phyloP scores from a whole-genome alignment of 169 alveolate genomes.

The Babesia divergens region DNA sequence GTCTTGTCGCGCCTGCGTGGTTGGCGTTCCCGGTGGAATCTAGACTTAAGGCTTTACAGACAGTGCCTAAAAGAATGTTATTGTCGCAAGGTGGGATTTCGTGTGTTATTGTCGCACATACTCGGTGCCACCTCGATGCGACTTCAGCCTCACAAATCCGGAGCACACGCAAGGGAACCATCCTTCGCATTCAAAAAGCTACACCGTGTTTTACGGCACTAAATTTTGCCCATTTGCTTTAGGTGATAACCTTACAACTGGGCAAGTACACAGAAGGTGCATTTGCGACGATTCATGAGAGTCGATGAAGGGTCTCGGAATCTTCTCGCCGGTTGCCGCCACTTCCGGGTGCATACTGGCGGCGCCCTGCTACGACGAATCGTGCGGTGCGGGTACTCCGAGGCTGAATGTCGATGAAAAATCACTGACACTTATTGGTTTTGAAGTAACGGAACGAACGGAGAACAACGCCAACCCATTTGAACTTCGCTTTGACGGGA shows the following conservation, averaged over 20 bases:
- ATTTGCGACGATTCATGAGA: background rate
- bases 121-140: background rate
- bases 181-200: background rate
- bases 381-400: conserved; percentile 50
- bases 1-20: too few species aligned
- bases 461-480: conserved; percentile 17
- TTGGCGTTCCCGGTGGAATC: too few species aligned
- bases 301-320: conserved; percentile 58
- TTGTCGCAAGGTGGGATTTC: too few species aligned
- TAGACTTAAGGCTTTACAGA: too few species aligned
- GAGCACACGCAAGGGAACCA: background rate
- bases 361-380: conserved; percentile 52
- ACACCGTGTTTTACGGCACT: background rate
- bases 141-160: conserved; percentile 24
- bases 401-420: background rate
- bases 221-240: background rate
- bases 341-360: conserved; percentile 54
- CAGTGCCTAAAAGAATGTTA: too few species aligned
- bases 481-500: conserved; percentile 24
- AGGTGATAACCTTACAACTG: background rate
- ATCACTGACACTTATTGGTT: conserved; percentile 40
- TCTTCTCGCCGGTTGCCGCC: conserved; percentile 56
- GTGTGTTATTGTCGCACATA: background rate
- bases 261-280: background rate
- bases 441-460: conserved; percentile 28